These are phyloP conservation scores for Halenospora varia DNA, from an alignment of 495 filamentous ascomycete genomes.

Conservation along the genomic window DNA sequence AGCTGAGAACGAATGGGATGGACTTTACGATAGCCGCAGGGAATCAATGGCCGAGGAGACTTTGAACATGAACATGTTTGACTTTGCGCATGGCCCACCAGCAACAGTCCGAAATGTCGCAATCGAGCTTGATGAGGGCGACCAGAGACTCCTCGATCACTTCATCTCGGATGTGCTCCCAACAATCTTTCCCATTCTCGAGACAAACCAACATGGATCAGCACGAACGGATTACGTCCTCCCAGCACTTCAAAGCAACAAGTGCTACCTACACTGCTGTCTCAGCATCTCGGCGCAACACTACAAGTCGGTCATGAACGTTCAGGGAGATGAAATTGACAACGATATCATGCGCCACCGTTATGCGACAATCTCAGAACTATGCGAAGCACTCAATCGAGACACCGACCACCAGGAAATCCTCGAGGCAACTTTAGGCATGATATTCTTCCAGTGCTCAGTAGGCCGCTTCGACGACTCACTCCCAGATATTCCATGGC, in stretches of 20 bases:
- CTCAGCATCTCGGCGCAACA: slow-evolving; percentile 94
- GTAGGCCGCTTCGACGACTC: slow-evolving; percentile 82
- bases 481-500: slow-evolving; percentile 94
- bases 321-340: slow-evolving; percentile 74
- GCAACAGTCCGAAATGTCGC: slow-evolving; percentile 55
- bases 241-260: slow-evolving; percentile 82
- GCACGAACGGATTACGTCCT: slow-evolving; percentile 77
- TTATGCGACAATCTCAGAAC: slow-evolving; percentile 78
- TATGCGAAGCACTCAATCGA: slow-evolving; percentile 76
- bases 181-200: slow-evolving; percentile 85
- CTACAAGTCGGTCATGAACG: slow-evolving; percentile 64
- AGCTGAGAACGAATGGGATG: slow-evolving; percentile 67
- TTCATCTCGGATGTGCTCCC: slow-evolving; percentile 86
- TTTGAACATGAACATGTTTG: slow-evolving; percentile 70
- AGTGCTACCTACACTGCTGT: slow-evolving; percentile 92
- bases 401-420: slow-evolving; percentile 85
- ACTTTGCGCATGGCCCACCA: slow-evolving; percentile 58
- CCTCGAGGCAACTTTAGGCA: slow-evolving; percentile 87
- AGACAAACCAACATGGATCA: slow-evolving; percentile 79
- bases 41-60: slow-evolving; percentile 61
- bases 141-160: slow-evolving; percentile 83
- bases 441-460: slow-evolving; percentile 97
- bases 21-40: slow-evolving; percentile 60
- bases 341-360: slow-evolving; percentile 92
- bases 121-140: slow-evolving; percentile 85